Evolutionary conservation across 106 monocot species (phyloP).

Genomic region (Chionographis japonica): DNA sequence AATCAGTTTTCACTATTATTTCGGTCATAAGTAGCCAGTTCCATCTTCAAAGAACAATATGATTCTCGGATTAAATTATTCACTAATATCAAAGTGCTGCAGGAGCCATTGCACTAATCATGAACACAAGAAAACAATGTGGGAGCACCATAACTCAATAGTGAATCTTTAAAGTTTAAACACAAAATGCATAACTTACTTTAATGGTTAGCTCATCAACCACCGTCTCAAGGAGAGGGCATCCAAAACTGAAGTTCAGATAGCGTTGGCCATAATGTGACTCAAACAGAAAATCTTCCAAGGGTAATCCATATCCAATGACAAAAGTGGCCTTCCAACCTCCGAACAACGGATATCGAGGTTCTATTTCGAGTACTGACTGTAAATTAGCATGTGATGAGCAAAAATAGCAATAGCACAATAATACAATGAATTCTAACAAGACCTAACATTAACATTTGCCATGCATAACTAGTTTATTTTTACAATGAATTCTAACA

Average conservation of each 20-base stretch:
- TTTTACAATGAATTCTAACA: too few relatives aligned
- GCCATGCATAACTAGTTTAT: too few relatives aligned
- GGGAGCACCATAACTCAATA: not conserved
- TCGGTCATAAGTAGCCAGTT: too few relatives aligned
- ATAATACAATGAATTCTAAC: too few relatives aligned
- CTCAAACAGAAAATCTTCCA: conserved; percentile 74
- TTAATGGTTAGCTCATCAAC: conserved; percentile 71
- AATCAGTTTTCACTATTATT: too few relatives aligned
- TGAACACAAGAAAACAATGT: not conserved
- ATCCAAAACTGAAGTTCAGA: conserved; percentile 74
- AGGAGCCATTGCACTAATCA: too few relatives aligned
- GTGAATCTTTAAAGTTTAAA: not conserved
- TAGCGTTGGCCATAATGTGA: conserved; percentile 54
- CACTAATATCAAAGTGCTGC: too few relatives aligned
- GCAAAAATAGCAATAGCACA: too few relatives aligned
- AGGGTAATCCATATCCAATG: conserved; percentile 62
- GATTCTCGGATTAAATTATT: too few relatives aligned
- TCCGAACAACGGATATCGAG: conserved; percentile 89
- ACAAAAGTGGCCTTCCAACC: conserved; percentile 81
- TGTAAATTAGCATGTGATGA: conserved; percentile 21
- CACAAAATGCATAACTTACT: conserved; percentile 30
- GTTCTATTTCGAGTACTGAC: conserved; percentile 89
- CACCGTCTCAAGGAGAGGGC: conserved; percentile 59
- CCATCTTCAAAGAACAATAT: too few relatives aligned
- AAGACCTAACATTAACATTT: too few relatives aligned